These are phyloP conservation scores for Coemansia sp. DNA, from an alignment of 192 early-diverging fungal species.

Conservation along the genomic window DNA sequence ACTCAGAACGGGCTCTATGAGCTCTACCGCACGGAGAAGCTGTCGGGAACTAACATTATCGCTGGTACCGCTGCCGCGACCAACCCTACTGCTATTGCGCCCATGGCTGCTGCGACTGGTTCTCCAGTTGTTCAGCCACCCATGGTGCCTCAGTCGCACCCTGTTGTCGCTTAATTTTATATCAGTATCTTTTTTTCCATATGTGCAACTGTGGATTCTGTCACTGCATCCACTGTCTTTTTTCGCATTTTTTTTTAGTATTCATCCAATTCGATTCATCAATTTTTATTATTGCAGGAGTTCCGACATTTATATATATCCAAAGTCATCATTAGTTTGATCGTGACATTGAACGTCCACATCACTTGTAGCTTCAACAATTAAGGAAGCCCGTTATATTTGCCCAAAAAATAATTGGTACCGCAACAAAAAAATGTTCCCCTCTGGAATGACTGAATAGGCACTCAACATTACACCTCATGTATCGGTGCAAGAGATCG, in stretches of 20 bases:
- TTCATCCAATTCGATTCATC: not conserved
- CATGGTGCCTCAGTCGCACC: constrained; percentile 5
- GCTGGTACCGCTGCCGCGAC: constrained; percentile 3
- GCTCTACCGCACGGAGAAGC: constrained; percentile 92
- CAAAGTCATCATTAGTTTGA: too few relatives aligned
- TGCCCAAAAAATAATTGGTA: too few relatives aligned
- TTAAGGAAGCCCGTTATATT: too few relatives aligned
- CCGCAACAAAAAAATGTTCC: too few relatives aligned
- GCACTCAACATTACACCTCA: not conserved
- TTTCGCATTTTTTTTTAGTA: not conserved
- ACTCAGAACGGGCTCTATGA: constrained; percentile 96
- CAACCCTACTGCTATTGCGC: not conserved
- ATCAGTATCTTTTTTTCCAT: too few relatives aligned
- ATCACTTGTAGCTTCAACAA: too few relatives aligned
- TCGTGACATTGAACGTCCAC: too few relatives aligned
- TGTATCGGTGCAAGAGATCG: not conserved
- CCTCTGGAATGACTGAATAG: too few relatives aligned
- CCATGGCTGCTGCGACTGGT: not conserved
- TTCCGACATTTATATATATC: too few relatives aligned
- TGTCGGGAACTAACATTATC: constrained; percentile 49
- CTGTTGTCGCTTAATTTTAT: not conserved
- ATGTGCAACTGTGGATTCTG: not conserved
- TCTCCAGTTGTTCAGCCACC: not conserved
- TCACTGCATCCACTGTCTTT: not conserved
- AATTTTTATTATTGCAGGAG: too few relatives aligned